Conservation (phyloP, 1,139 yeast genomes). For the Candida labiduridarum region DNA sequence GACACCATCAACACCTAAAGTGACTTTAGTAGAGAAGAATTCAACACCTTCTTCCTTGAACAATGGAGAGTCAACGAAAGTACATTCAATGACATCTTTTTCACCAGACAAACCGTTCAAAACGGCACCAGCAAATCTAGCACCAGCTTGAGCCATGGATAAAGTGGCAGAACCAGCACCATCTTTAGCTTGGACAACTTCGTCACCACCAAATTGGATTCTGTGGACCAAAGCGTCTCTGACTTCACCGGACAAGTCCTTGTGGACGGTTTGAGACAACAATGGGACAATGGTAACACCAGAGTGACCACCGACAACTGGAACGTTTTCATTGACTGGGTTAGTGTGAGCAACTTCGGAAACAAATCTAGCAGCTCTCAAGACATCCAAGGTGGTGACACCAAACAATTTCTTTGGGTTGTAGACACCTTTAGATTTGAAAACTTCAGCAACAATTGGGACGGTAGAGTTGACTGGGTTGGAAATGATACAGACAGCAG, state of each 20-base stretch:
- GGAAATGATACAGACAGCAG: constrained; percentile 77
- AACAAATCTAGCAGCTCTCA: constrained; percentile 85
- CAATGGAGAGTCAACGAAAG: constrained; percentile 53
- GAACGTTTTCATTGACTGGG: constrained; percentile 64
- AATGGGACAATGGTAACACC: constrained; percentile 94
- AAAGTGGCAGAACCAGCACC: constrained; percentile 95
- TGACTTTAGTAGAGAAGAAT: constrained; percentile 68
- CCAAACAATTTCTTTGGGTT: constrained; percentile 85
- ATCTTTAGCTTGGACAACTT: constrained; percentile 92
- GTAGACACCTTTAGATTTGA: constrained; percentile 73
- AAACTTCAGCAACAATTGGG: constrained; percentile 86
- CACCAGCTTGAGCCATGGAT: constrained; percentile 97
- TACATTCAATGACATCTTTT: constrained; percentile 49
- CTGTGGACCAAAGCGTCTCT: constrained; percentile 77
- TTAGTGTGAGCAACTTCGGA: constrained; percentile 56
- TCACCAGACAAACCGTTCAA: constrained; percentile 59
- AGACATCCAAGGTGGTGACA: constrained; percentile 88
- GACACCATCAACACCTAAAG: constrained; percentile 61
- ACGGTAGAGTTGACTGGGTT: constrained; percentile 97
- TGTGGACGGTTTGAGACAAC: constrained; percentile 65
- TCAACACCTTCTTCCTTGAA: constrained; percentile 54
- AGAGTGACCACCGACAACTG: constrained; percentile 96
- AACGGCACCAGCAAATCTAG: constrained; percentile 67
- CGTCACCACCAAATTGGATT: constrained; percentile 97
- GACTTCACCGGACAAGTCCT: constrained; percentile 50